Evolutionary conservation across 495 filamentous ascomycete species (phyloP), one percentile per base, ranked within the genome.

Genomic region (Neurospora cerealis): DNA sequence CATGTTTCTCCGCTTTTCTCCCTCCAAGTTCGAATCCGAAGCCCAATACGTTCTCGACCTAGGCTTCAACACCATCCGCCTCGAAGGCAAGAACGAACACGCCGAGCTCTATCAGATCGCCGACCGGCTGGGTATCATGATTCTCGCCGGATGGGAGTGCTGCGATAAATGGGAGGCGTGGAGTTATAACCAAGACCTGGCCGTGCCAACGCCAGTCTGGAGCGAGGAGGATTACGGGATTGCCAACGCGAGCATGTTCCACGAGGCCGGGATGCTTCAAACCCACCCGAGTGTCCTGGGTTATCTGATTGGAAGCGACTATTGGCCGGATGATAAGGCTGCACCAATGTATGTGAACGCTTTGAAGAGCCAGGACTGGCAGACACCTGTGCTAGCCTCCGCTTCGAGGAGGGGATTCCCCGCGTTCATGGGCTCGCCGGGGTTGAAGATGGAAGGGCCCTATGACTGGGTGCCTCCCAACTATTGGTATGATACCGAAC

Each of bases 161-260:
- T 92, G 90, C 74, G 87, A 91, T 72, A 91, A 91, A 76, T 91
- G 89, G 90, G 89, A 91, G 74, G 88, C 83, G 0, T 91, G 89
- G 89, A 79, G 83, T 72, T 90, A 89, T 72, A 91, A 91, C 76
- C 78, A 87, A 10, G 86, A 91, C 41, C 77, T 86, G 11, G 74
- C 82, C 3, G 84, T 84, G 1, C 74, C 77, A 0, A 69, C 73
- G 3, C 78, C 80, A 7, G 79, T 83, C 69, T 91, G 89, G 88
- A 80, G 71, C 0, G 83, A 84, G 0, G 72, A 77, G 0, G 90
- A 92, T 75, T 91, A 91, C 76, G 70, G 69, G 2, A 85, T 83
- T 21, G 90, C 88, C 7, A 84, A 86, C 37, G 76, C 77, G 5
- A 85, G 85, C 32, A 90, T 91, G 86, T 78, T 81, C 1, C 88